A percentile compares a stretch with the other conserved stretches of the same genome.
These are phyloP conservation scores for Monosporascus cannonballus DNA, from an alignment of 2,329 filamentous ascomycete genomes.

Conservation along the genomic window DNA sequence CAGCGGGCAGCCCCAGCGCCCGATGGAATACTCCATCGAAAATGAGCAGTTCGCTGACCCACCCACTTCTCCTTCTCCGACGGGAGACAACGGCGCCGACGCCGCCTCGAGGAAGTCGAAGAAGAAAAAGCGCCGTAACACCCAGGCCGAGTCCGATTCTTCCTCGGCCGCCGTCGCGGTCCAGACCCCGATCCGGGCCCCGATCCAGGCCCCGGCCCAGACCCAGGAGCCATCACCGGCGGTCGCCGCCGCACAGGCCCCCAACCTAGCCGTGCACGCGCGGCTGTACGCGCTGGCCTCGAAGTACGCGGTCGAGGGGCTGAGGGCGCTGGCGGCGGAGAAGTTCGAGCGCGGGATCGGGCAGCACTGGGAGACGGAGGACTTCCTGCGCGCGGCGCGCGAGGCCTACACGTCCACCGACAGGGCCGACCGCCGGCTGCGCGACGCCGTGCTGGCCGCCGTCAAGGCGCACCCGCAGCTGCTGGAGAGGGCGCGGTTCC, in stretches of 20 bases:
- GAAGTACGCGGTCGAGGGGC: constrained; percentile 7
- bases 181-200: background rate
- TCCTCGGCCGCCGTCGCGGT: background rate
- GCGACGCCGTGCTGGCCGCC: constrained; percentile 8
- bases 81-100: background rate
- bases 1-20: background rate
- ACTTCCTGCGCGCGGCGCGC: constrained; percentile 9
- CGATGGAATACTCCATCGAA: constrained; percentile 4
- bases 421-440: constrained; percentile 2
- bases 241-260: background rate
- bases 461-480: constrained; percentile 7
- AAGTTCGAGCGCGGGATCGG: constrained; percentile 7
- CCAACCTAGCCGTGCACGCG: constrained; percentile 10
- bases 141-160: background rate
- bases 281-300: constrained; percentile 9
- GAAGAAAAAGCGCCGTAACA: constrained; percentile 3
- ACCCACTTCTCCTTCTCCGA: background rate
- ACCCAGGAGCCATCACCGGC: background rate
- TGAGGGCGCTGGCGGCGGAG: constrained; percentile 6
- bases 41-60: constrained; percentile 1
- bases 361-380: constrained; percentile 6
- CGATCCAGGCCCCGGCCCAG: too few species aligned
- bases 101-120: constrained; percentile 2
- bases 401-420: constrained; percentile 6
- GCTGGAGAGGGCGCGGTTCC: constrained; percentile 3